A percentile compares a stretch with the other conserved stretches of the same genome.
These are phyloP conservation scores for Spathaspora passalidarum DNA, from an alignment of 805 yeast species.

Conservation along the genomic window DNA sequence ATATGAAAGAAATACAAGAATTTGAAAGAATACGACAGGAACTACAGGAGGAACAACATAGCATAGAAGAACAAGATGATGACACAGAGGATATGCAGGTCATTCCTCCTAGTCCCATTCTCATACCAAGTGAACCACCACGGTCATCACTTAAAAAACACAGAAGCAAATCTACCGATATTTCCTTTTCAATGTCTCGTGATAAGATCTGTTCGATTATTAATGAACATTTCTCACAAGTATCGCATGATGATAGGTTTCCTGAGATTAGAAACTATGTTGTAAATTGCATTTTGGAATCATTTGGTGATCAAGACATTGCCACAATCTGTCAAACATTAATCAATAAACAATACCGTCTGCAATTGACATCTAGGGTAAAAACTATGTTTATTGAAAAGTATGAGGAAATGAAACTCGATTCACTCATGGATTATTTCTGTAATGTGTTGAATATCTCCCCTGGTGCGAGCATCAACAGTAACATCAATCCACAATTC, in stretches of 20 bases:
- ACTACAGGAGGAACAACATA: neutral
- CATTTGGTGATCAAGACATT: conserved; percentile 7
- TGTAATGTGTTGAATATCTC: conserved; percentile 8
- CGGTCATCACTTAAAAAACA: conserved; percentile 3
- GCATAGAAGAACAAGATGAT: conserved; percentile 1
- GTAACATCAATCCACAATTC: conserved; percentile 13
- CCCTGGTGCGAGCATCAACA: conserved; percentile 3
- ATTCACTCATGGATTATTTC: conserved; percentile 11
- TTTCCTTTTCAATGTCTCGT: conserved; percentile 1
- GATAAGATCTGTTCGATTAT: conserved; percentile 9
- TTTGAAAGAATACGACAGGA: neutral
- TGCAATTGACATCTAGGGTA: conserved; percentile 10
- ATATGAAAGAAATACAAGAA: neutral
- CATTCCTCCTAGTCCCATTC: conserved; percentile 6
- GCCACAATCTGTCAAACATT: neutral
- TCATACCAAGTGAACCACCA: conserved; percentile 2
- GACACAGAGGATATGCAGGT: neutral
- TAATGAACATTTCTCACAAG: conserved; percentile 7
- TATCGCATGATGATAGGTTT: conserved; percentile 9
- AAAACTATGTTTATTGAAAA: conserved; percentile 15
- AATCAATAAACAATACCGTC: conserved; percentile 1
- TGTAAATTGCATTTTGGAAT: conserved; percentile 15
- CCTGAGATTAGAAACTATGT: conserved; percentile 14
- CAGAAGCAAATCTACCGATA: neutral
- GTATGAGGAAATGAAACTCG: conserved; percentile 15